Evolutionary conservation across 1,139 yeast species (phyloP).

Genomic region (Kluyveromyces sp.): DNA sequence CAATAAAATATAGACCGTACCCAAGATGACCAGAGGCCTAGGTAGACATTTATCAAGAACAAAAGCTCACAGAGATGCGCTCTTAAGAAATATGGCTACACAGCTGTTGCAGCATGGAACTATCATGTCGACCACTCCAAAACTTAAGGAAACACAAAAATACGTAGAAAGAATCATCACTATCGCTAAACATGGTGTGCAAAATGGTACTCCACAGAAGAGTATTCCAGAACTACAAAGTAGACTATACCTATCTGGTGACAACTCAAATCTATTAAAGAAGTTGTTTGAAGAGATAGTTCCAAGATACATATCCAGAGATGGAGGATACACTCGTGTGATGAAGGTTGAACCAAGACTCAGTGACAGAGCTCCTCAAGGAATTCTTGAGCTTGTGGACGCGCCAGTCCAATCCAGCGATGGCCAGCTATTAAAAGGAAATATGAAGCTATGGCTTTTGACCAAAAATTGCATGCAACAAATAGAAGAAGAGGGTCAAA

Average conservation of each 20-base stretch:
- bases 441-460: constrained; percentile 28
- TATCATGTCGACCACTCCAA: constrained; percentile 61
- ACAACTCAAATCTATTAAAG: constrained; percentile 29
- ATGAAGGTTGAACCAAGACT: constrained; percentile 76
- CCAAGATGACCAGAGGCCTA: constrained; percentile 25
- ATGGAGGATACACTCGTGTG: constrained; percentile 82
- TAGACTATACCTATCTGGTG: constrained; percentile 24
- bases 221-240: constrained; percentile 21
- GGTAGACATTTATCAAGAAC: constrained; percentile 31
- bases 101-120: constrained; percentile 63
- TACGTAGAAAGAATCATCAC: constrained; percentile 50
- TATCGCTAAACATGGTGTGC: constrained; percentile 33
- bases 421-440: constrained; percentile 22
- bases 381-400: constrained; percentile 82
- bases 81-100: constrained; percentile 55
- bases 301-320: constrained; percentile 53
- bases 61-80: constrained; percentile 44
- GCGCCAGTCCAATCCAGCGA: constrained; percentile 34
- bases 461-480: constrained; percentile 21
- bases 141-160: constrained; percentile 58
- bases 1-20: too few species aligned
- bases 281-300: constrained; percentile 61
- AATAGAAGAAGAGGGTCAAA: not conserved
- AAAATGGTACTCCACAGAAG: constrained; percentile 8
- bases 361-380: constrained; percentile 89